Percentiles rank a stretch among this genome's conserved stretches.
phyloP scores from a whole-genome alignment of 441 rosid genomes.

The Arabidopsis hybrid region DNA sequence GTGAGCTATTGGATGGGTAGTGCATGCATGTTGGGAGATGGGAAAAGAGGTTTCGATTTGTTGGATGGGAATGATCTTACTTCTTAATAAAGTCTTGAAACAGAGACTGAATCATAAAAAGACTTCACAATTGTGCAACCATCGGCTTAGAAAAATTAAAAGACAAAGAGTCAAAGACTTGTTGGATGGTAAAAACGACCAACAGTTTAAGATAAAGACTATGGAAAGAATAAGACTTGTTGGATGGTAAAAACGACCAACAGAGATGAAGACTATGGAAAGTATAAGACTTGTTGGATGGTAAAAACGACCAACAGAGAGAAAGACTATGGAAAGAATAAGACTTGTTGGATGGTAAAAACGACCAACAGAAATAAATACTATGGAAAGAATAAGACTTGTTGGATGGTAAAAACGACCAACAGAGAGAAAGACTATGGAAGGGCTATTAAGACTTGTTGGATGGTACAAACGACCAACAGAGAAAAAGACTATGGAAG shows the following conservation, averaged over 20 bases:
- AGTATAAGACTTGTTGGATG: not conserved
- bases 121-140: not conserved
- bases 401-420: not conserved
- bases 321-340: too few species aligned
- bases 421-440: too few species aligned
- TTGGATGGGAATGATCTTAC: not conserved
- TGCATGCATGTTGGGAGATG: too few species aligned
- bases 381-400: too few species aligned
- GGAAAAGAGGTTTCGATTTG: too few species aligned
- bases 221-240: not conserved
- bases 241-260: not conserved
- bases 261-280: not conserved
- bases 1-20: too few species aligned
- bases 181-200: not conserved
- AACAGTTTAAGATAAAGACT: too few species aligned
- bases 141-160: not conserved
- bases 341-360: not conserved
- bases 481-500: too few species aligned
- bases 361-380: too few species aligned
- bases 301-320: not conserved
- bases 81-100: too few species aligned
- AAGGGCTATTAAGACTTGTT: too few species aligned
- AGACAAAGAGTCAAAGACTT: too few species aligned
- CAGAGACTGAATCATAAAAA: not conserved
- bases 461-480: not conserved